A percentile compares a stretch with the other conserved stretches of the same genome.
Conservation (phyloP, 371 early-diverging fungal genomes). For the Lichtheimia ornata region DNA sequence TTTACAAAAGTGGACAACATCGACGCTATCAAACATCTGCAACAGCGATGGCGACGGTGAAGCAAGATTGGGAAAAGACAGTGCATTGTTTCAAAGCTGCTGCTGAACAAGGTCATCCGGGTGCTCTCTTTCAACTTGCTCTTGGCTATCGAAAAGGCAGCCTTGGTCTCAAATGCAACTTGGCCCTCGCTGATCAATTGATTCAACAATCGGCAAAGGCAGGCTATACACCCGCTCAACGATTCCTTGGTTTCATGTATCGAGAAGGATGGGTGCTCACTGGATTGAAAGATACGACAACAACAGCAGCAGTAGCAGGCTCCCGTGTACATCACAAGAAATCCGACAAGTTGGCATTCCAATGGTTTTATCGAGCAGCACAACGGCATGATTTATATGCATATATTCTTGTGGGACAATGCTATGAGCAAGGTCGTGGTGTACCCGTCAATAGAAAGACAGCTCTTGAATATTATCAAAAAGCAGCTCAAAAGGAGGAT, state of each 20-base stretch:
- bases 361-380: slow-evolving; percentile 69
- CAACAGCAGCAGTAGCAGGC: slow-evolving; percentile 26
- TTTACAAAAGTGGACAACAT: slow-evolving; percentile 36
- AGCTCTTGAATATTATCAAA: slow-evolving; percentile 69
- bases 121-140: slow-evolving; percentile 39
- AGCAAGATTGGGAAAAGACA: slow-evolving; percentile 15
- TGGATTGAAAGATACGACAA: no score
- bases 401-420: slow-evolving; percentile 69
- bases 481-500: slow-evolving; percentile 47
- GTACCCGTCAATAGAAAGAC: slow-evolving; percentile 44
- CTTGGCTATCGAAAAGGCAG: slow-evolving; percentile 35
- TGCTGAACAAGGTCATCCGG: slow-evolving; percentile 25
- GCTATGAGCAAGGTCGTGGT: slow-evolving; percentile 74
- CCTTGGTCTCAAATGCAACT: slow-evolving; percentile 30
- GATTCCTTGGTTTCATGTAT: slow-evolving; percentile 45
- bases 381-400: slow-evolving; percentile 62
- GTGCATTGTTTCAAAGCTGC: slow-evolving; percentile 30
- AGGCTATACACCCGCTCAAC: slow-evolving; percentile 45
- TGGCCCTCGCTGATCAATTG: slow-evolving; percentile 30
- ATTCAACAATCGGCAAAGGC: slow-evolving; percentile 32
- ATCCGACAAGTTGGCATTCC: slow-evolving; percentile 56
- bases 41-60: slow-evolving; percentile 16
- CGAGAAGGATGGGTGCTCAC: slow-evolving; percentile 22
- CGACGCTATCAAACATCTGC: no score
- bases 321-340: slow-evolving; percentile 41